Conservation (phyloP, 2,329 filamentous ascomycete genomes). For the Ophiostoma ulmi region DNA sequence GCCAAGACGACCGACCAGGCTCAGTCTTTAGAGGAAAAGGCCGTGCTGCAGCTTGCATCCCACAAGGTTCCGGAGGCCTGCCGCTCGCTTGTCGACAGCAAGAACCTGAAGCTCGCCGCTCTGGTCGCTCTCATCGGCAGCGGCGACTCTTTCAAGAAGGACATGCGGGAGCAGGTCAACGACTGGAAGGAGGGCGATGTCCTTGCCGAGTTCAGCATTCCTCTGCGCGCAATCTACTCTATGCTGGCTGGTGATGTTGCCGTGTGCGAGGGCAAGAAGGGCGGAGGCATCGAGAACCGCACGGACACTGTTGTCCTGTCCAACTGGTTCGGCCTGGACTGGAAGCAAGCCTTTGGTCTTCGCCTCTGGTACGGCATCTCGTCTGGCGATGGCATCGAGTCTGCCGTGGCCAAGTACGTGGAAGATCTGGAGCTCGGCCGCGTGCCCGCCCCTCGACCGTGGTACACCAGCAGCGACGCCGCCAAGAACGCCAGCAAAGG, state of each 20-base stretch:
- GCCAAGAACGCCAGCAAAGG: slow-evolving; percentile 27
- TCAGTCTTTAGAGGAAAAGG: slow-evolving; percentile 70
- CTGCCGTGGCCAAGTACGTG: slow-evolving; percentile 68
- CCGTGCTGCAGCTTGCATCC: slow-evolving; percentile 71
- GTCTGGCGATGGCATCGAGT: slow-evolving; percentile 61
- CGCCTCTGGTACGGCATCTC: slow-evolving; percentile 82
- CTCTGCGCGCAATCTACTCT: slow-evolving; percentile 83
- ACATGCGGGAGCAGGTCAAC: slow-evolving; percentile 74
- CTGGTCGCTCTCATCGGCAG: slow-evolving; percentile 65
- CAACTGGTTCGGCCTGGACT: slow-evolving; percentile 77
- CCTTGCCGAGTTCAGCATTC: slow-evolving; percentile 78
- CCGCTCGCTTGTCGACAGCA: slow-evolving; percentile 66
- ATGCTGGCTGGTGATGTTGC: slow-evolving; percentile 84
- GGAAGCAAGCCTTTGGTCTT: slow-evolving; percentile 89
- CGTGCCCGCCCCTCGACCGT: slow-evolving; percentile 68
- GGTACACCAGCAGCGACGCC: slow-evolving; percentile 55
- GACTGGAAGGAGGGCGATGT: slow-evolving; percentile 80
- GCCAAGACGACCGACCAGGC: slow-evolving; percentile 52
- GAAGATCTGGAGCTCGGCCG: slow-evolving; percentile 65
- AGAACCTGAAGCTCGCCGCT: slow-evolving; percentile 52
- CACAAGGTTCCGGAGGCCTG: slow-evolving; percentile 80
- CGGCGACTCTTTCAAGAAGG: slow-evolving; percentile 61
- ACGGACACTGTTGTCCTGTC: slow-evolving; percentile 76
- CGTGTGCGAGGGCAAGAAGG: slow-evolving; percentile 70
- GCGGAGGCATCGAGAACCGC: slow-evolving; percentile 70